phyloP scores from a whole-genome alignment of 345 rosid genomes.

The Pugionium cornutum region DNA sequence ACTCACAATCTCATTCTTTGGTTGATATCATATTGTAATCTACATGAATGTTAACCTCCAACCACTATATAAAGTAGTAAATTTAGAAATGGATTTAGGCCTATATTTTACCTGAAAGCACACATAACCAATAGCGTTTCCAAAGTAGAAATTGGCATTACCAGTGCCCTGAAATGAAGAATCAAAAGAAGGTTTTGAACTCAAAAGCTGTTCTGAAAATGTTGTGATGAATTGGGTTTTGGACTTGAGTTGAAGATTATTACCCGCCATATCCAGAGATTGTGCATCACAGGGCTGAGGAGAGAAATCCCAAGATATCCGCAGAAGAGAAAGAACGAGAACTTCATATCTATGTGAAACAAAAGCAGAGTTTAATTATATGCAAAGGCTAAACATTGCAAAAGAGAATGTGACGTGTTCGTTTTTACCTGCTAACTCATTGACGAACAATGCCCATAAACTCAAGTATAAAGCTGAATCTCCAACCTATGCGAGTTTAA shows the following conservation, averaged over 20 bases:
- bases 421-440: slow-evolving; percentile 74
- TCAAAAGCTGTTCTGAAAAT: slow-evolving; percentile 15
- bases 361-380: slow-evolving; percentile 33
- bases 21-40: background rate
- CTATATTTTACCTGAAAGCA: slow-evolving; percentile 72
- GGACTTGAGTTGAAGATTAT: slow-evolving; percentile 21
- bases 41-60: background rate
- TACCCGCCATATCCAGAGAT: slow-evolving; percentile 99
- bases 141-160: slow-evolving; percentile 94
- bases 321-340: slow-evolving; percentile 87
- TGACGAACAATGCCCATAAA: slow-evolving; percentile 74
- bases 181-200: slow-evolving; percentile 7
- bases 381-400: slow-evolving; percentile 13
- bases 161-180: slow-evolving; percentile 81
- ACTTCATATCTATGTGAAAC: slow-evolving; percentile 65
- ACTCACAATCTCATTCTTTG: slow-evolving; percentile 2
- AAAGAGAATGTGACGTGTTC: slow-evolving; percentile 17
- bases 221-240: background rate
- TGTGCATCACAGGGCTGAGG: slow-evolving; percentile 97
- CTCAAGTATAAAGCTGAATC: slow-evolving; percentile 88
- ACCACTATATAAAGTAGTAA: background rate
- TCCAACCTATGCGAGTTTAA: slow-evolving; percentile 61
- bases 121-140: slow-evolving; percentile 88
- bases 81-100: slow-evolving; percentile 8
- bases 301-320: slow-evolving; percentile 90